These are phyloP conservation scores for Onygenales sp. DNA, from an alignment of 2,329 filamentous ascomycete species.

Conservation along the genomic window DNA sequence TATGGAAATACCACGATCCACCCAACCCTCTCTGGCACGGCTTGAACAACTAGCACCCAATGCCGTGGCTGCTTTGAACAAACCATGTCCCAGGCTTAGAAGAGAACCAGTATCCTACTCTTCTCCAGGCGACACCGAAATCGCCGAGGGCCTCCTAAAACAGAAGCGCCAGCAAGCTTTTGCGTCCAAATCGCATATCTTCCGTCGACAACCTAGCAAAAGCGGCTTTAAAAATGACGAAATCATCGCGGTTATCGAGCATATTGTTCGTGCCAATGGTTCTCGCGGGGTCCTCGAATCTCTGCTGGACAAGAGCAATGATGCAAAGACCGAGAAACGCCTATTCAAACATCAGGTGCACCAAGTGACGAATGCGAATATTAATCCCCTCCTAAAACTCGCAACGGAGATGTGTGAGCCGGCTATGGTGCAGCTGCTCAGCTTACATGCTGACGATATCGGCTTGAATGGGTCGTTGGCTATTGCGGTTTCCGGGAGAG, in stretches of 20 bases:
- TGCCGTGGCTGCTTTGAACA: constrained; percentile 7
- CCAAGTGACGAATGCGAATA: neutral
- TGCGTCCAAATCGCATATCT: constrained; percentile 13
- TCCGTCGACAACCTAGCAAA: constrained; percentile 13
- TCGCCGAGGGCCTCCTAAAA: constrained; percentile 9
- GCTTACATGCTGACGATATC: constrained; percentile 6
- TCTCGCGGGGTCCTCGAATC: constrained; percentile 11
- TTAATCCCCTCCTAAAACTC: constrained; percentile 6
- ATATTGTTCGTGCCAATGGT: constrained; percentile 7
- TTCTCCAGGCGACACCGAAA: constrained; percentile 6
- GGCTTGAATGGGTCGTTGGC: constrained; percentile 7
- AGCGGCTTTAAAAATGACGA: constrained; percentile 11
- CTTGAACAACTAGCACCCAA: constrained; percentile 10
- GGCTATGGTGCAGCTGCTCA: constrained; percentile 10
- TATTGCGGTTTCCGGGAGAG: constrained; percentile 3
- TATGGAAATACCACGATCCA: neutral
- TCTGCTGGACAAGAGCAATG: constrained; percentile 9
- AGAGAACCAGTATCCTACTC: constrained; percentile 5
- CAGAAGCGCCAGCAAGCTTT: constrained; percentile 11
- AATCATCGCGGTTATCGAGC: constrained; percentile 12
- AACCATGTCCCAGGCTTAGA: constrained; percentile 2
- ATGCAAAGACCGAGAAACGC: constrained; percentile 9
- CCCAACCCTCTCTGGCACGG: constrained; percentile 1
- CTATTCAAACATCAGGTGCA: constrained; percentile 8
- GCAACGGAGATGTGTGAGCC: constrained; percentile 8